Percentiles rank a stretch among this genome's conserved stretches.
phyloP scores from a whole-genome alignment of 2,329 filamentous ascomycete species.

The Colletotrichum spinosum region DNA sequence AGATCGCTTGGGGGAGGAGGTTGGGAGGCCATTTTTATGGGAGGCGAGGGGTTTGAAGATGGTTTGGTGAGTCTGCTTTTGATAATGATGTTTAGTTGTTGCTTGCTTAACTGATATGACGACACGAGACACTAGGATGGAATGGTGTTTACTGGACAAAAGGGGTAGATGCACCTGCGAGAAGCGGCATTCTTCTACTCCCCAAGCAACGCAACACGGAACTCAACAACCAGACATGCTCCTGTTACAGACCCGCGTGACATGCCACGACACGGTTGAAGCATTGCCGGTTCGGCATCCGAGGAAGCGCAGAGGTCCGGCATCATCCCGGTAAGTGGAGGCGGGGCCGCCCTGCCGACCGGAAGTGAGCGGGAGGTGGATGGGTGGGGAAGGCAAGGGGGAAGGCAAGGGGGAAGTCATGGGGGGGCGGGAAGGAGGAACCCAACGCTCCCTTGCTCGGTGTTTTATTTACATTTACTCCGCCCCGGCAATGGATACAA shows the following conservation, averaged over 20 bases:
- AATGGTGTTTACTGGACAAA: too few relatives aligned
- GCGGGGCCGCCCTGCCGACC: slow-evolving; percentile 13
- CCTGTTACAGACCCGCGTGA: background rate
- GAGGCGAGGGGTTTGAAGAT: background rate
- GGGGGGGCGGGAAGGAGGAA: slow-evolving; percentile 13
- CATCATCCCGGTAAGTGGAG: slow-evolving; percentile 30
- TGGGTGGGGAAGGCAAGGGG: slow-evolving; percentile 24
- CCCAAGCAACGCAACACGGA: background rate
- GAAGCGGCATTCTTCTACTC: slow-evolving; percentile 14
- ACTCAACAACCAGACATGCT: background rate
- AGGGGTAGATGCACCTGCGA: background rate
- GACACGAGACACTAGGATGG: too few relatives aligned
- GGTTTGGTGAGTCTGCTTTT: background rate
- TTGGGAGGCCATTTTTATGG: slow-evolving; percentile 18
- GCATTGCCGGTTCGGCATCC: slow-evolving; percentile 28
- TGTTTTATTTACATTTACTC: too few relatives aligned
- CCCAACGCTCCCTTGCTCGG: background rate
- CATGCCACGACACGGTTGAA: background rate
- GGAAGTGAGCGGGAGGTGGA: slow-evolving; percentile 16
- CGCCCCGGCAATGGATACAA: too few relatives aligned
- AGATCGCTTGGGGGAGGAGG: slow-evolving; percentile 8
- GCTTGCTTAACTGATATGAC: too few relatives aligned
- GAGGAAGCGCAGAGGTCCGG: background rate
- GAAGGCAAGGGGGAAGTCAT: slow-evolving; percentile 21
- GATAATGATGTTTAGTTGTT: background rate